phyloP scores from a whole-genome alignment of 169 alveolate genomes.

The Plasmodium billcollinsi region DNA sequence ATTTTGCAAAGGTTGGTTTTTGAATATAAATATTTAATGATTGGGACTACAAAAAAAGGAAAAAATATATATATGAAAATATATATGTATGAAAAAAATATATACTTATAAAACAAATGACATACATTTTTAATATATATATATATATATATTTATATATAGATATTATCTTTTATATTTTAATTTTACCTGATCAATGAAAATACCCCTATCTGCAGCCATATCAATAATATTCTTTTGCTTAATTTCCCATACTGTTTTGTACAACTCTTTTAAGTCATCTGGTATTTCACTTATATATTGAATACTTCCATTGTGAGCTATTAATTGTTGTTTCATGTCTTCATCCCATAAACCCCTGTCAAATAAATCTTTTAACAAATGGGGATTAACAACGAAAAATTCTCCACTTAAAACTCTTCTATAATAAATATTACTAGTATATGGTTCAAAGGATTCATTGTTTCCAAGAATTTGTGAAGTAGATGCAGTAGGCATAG shows the following conservation, averaged over 20 bases:
- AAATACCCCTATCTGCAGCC: slow-evolving; percentile 98
- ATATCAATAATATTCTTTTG: slow-evolving; percentile 96
- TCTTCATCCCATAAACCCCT: slow-evolving; percentile 95
- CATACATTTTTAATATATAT: background rate
- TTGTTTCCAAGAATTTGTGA: slow-evolving; percentile 97
- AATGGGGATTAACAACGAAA: slow-evolving; percentile 97
- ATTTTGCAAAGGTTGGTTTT: slow-evolving; percentile 95
- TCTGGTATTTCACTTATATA: slow-evolving; percentile 94
- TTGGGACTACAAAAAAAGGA: slow-evolving; percentile 89
- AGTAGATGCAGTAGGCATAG: slow-evolving; percentile 99
- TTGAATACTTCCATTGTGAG: slow-evolving; percentile 96
- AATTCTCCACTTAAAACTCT: slow-evolving; percentile 99
- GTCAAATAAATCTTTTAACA: slow-evolving; percentile 96
- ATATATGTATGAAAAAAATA: background rate
- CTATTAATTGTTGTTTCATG: slow-evolving; percentile 95
- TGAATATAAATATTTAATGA: slow-evolving; percentile 96
- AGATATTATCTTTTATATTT: background rate
- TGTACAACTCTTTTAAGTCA: slow-evolving; percentile 92
- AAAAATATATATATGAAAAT: background rate
- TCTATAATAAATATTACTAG: slow-evolving; percentile 97
- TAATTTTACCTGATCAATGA: slow-evolving; percentile 86
- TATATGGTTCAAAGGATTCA: slow-evolving; percentile 99
- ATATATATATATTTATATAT: background rate
- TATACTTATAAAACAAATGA: background rate
- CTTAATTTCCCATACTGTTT: slow-evolving; percentile 99